Percentiles rank a stretch among this genome's conserved stretches.
These are phyloP conservation scores for Aspergillus melleus DNA, from an alignment of 2,329 filamentous ascomycete genomes.

Conservation along the genomic window DNA sequence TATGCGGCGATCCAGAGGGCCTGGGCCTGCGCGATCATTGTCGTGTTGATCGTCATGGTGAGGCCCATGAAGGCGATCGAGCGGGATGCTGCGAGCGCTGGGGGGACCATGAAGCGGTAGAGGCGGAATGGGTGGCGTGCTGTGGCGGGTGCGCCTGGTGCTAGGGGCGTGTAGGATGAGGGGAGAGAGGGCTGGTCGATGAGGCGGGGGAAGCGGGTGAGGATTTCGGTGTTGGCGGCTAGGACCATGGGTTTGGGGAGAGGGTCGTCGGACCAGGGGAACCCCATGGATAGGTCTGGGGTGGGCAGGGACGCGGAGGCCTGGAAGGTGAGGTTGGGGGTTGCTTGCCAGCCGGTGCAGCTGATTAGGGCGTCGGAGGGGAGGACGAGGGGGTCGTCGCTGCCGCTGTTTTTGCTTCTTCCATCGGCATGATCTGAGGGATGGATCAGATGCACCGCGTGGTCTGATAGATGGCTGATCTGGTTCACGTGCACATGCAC, in stretches of 20 bases:
- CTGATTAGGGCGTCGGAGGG: conserved; percentile 54
- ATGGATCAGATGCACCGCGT: conserved; percentile 50
- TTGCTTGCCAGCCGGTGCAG: conserved; percentile 58
- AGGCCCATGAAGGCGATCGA: conserved; percentile 53
- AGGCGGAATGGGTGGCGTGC: conserved; percentile 50
- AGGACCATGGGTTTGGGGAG: conserved; percentile 40
- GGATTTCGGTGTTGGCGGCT: conserved; percentile 52
- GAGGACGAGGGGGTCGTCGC: conserved; percentile 25
- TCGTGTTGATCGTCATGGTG: conserved; percentile 48
- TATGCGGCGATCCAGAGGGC: conserved; percentile 67
- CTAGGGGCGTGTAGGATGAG: conserved; percentile 28
- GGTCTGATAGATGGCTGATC: conserved; percentile 49
- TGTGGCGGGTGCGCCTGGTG: conserved; percentile 34
- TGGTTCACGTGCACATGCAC: conserved; percentile 59
- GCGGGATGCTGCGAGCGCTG: conserved; percentile 40
- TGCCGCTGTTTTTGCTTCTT: neutral
- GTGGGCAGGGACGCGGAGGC: neutral
- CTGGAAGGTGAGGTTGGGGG: conserved; percentile 18
- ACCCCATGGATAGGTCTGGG: conserved; percentile 36
- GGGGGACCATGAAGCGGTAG: conserved; percentile 49
- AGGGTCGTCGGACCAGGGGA: conserved; percentile 41
- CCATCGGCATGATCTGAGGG: conserved; percentile 50
- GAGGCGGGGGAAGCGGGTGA: conserved; percentile 53
- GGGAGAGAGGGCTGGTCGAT: conserved; percentile 40
- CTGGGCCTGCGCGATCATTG: conserved; percentile 48